Evolutionary conservation across 768 basidiomycete genomes (phyloP), one percentile per base, ranked within the genome.

Genomic region (Butyriboletus loyo): DNA sequence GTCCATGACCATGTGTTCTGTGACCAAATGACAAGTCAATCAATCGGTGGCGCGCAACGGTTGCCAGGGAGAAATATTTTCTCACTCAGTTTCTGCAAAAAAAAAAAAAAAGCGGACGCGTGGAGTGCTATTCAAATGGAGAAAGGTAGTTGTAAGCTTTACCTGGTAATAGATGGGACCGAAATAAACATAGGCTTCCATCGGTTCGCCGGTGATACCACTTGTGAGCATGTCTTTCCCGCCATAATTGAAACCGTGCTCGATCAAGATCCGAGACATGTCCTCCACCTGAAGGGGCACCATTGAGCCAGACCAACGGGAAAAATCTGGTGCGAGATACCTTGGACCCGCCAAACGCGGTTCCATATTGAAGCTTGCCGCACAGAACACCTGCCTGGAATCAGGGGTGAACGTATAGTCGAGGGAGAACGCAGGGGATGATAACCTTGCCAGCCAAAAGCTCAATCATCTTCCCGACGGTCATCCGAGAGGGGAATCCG

Each of bases 381-480:
- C 78, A 79, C 49, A 98, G 70, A 13, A 98, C 93, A 25, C 96
- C 96, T 13, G 96, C 96, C 90, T 92, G 57, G 5, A 46, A 39
- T 25, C 22, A 38, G 27, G 35, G 19, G 31, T 60, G 3, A 54
- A 25, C 51, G 19, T 55, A 48, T n/a, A 24, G 46, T n/a, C 44
- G 17, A 34, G 40, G 24, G 11, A 45, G 35, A 41, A 48, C 13
- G 15, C 25, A 32, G 35, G 9, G 3, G 14, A 24, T 7, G 15
- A 21, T 44, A 52, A 89, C 91, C 81, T 99, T 99, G 46, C 97
- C 96, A 13, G 94, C 90, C 30, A 99, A 74, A 21, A 98, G 77
- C 71, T 99, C 97, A 48, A 99, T 97, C 97, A 99, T 99, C 77
- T 99, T 99, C 44, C 97, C 97, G 27, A 99, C 97, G 24, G 97